Percentiles rank a stretch among this genome's conserved stretches.
phyloP scores from a whole-genome alignment of 176 grass and related monocot genomes.

The Lolium rigidum region DNA sequence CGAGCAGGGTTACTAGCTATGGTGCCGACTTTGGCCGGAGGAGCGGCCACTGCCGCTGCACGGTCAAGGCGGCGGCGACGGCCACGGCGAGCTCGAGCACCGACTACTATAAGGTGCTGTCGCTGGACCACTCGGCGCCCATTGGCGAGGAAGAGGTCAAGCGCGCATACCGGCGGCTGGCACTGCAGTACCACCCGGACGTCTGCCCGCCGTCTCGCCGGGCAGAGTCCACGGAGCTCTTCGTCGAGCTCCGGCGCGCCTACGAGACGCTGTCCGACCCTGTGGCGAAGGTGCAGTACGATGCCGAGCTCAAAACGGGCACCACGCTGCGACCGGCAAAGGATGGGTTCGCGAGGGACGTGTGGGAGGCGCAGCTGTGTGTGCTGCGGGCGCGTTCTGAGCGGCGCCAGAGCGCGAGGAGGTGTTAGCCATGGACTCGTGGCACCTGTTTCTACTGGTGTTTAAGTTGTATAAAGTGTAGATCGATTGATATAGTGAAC shows the following conservation, averaged over 20 bases:
- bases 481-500: too few species aligned
- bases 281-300: slow-evolving; percentile 50
- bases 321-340: background rate
- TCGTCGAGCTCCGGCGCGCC: slow-evolving; percentile 71
- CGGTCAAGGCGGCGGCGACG: slow-evolving; percentile 5
- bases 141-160: slow-evolving; percentile 65
- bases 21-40: background rate
- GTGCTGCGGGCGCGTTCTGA: slow-evolving; percentile 47
- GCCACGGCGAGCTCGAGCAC: background rate
- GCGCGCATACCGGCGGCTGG: slow-evolving; percentile 77
- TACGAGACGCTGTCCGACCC: slow-evolving; percentile 88
- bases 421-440: background rate
- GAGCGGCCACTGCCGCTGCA: background rate
- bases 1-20: background rate
- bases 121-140: slow-evolving; percentile 45
- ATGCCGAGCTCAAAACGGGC: slow-evolving; percentile 43
- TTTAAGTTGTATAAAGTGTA: too few species aligned
- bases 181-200: slow-evolving; percentile 74
- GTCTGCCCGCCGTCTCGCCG: slow-evolving; percentile 56
- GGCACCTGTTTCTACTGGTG: too few species aligned
- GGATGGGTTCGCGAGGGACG: slow-evolving; percentile 38
- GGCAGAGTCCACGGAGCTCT: slow-evolving; percentile 56
- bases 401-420: slow-evolving; percentile 26
- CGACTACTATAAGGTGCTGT: slow-evolving; percentile 64
- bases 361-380: slow-evolving; percentile 61